Evolutionary conservation across 441 rosid genomes (phyloP).

Genomic region (Pelargonium cotyledonis): DNA sequence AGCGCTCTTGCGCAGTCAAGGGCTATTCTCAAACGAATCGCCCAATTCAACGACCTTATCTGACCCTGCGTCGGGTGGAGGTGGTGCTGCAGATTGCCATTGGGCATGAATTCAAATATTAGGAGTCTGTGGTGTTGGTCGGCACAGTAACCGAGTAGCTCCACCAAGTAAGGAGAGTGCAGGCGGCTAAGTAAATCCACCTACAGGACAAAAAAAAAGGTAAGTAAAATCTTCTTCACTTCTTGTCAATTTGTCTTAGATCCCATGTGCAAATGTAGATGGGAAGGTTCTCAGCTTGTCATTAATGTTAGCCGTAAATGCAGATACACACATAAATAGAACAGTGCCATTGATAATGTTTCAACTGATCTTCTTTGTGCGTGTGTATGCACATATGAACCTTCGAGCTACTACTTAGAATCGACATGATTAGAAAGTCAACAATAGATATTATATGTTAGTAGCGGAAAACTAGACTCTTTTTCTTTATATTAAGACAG

Average conservation of each 20-base stretch:
- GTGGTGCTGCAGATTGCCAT: conserved; percentile 56
- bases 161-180: conserved; percentile 72
- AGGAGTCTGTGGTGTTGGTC: conserved; percentile 77
- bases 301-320: background rate
- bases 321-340: background rate
- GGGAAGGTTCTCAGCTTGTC: background rate
- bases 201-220: conserved; percentile 30
- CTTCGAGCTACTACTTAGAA: background rate
- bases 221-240: background rate
- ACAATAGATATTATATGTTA: background rate
- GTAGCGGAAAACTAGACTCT: background rate
- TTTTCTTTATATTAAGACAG: background rate
- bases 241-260: background rate
- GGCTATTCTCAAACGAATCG: conserved; percentile 63
- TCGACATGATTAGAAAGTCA: background rate
- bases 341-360: too few species aligned
- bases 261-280: conserved; percentile 1
- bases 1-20: conserved; percentile 79
- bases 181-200: conserved; percentile 83
- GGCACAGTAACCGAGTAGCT: conserved; percentile 86
- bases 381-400: background rate
- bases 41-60: conserved; percentile 53
- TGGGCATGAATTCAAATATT: conserved; percentile 67
- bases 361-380: too few species aligned
- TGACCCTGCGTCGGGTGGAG: conserved; percentile 39